These are phyloP conservation scores for Zizania palustris DNA, from an alignment of 202 grass and related monocot genomes.

Conservation along the genomic window DNA sequence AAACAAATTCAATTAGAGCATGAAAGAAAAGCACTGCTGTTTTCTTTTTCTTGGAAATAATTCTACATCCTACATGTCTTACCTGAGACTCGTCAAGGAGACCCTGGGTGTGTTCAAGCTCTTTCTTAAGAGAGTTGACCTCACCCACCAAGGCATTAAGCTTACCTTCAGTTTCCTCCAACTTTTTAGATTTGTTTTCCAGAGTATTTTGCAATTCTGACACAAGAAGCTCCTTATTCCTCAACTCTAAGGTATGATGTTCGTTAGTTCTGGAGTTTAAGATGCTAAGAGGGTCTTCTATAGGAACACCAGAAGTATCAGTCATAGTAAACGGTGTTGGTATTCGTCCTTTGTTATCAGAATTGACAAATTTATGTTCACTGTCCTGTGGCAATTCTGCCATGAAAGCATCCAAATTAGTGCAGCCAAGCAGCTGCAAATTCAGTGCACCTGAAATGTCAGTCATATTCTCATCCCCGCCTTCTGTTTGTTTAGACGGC, in stretches of 20 bases:
- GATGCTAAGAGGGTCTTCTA: constrained; percentile 56
- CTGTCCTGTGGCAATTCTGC: constrained; percentile 47
- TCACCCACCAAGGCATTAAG: constrained; percentile 61
- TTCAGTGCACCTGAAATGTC: constrained; percentile 78
- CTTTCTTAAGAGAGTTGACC: constrained; percentile 63
- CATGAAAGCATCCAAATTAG: constrained; percentile 77
- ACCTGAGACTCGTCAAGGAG: constrained; percentile 98
- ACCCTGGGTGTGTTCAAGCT: constrained; percentile 64
- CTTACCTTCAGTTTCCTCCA: constrained; percentile 72
- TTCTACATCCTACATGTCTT: constrained; percentile 30
- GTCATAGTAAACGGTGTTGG: constrained; percentile 44
- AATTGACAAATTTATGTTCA: constrained; percentile 60
- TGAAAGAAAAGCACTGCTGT: constrained; percentile 1
- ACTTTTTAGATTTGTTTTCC: constrained; percentile 68
- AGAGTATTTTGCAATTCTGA: constrained; percentile 62
- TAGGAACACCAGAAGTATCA: constrained; percentile 51
- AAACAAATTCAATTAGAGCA: constrained; percentile 28
- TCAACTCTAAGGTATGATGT: constrained; percentile 53
- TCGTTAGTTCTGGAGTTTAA: constrained; percentile 49
- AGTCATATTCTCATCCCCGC: constrained; percentile 95
- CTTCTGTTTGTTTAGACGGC: constrained; percentile 74
- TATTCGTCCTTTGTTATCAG: constrained; percentile 55
- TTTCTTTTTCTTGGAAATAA: constrained; percentile 35
- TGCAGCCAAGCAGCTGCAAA: constrained; percentile 57
- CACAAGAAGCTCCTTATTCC: constrained; percentile 53